A percentile compares a stretch with the other conserved stretches of the same genome.
Conservation (phyloP, 169 alveolate genomes). For the Plasmodium knowlesi region DNA sequence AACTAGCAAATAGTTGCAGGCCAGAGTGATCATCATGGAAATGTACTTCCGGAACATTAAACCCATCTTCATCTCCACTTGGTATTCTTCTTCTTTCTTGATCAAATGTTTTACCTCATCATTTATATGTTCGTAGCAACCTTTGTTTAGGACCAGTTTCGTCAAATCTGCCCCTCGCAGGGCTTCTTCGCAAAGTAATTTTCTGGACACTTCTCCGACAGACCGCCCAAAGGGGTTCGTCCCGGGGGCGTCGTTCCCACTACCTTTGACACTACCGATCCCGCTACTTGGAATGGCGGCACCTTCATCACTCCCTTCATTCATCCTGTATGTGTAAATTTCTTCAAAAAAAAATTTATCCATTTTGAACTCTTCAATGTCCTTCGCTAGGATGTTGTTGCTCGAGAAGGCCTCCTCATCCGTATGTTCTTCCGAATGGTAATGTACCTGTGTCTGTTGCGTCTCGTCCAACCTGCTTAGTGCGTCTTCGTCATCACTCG, state of each 20-base stretch:
- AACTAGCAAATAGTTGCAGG: constrained; percentile 38
- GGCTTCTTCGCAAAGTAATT: not conserved
- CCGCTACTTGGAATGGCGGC: not conserved
- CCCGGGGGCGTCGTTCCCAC: not conserved
- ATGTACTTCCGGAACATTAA: constrained; percentile 33
- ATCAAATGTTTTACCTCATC: constrained; percentile 39
- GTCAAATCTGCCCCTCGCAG: constrained; percentile 21
- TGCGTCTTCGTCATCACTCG: constrained; percentile 7
- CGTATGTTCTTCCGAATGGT: no score
- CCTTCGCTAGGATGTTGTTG: constrained; percentile 17
- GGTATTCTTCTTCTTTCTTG: constrained; percentile 14
- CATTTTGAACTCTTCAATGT: constrained; percentile 47
- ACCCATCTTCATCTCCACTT: constrained; percentile 53
- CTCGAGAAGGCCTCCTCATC: constrained; percentile 12
- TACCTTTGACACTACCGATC: not conserved
- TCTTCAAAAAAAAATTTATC: constrained; percentile 56
- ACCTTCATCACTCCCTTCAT: constrained; percentile 11
- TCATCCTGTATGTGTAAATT: constrained; percentile 26
- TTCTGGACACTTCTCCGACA: not conserved
- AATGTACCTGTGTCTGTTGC: no score
- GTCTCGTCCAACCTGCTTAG: constrained; percentile 4
- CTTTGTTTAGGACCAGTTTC: constrained; percentile 42
- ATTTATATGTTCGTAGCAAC: constrained; percentile 26
- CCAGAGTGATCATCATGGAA: constrained; percentile 14
- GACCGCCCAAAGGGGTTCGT: not conserved